These are phyloP conservation scores for Fraxinus angustifolia DNA, from an alignment of 305 asterid genomes.

Conservation along the genomic window DNA sequence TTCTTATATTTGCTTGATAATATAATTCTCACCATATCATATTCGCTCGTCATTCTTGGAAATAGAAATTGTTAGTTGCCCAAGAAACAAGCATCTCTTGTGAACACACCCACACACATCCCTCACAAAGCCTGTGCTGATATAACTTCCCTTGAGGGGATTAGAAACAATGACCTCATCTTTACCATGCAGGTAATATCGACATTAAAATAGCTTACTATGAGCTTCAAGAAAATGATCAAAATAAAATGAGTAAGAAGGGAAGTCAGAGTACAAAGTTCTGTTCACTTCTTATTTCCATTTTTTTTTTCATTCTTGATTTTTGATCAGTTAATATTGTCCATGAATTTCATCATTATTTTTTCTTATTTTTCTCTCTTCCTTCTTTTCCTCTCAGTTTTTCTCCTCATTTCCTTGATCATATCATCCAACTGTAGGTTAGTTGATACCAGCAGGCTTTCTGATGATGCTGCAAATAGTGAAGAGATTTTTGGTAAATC, in stretches of 20 bases:
- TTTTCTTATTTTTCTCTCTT: not conserved
- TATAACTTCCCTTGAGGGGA: not conserved
- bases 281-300: not conserved
- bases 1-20: not conserved
- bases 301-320: not conserved
- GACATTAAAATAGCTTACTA: not conserved
- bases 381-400: not conserved
- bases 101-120: not conserved
- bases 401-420: not conserved
- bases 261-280: not conserved
- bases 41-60: not conserved
- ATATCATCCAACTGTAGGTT: conserved; percentile 29
- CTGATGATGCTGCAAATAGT: conserved; percentile 23
- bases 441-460: conserved; percentile 23
- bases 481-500: conserved; percentile 22
- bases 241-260: not conserved
- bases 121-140: not conserved
- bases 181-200: not conserved
- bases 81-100: not conserved
- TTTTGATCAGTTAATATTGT: not conserved
- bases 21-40: not conserved
- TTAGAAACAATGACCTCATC: not conserved
- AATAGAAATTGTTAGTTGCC: not conserved
- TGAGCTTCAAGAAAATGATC: not conserved
- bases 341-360: not conserved